A percentile compares a stretch with the other conserved stretches of the same genome.
Evolutionary conservation across 2,329 filamentous ascomycete genomes (phyloP).

Genomic region (Claviceps maximensis): DNA sequence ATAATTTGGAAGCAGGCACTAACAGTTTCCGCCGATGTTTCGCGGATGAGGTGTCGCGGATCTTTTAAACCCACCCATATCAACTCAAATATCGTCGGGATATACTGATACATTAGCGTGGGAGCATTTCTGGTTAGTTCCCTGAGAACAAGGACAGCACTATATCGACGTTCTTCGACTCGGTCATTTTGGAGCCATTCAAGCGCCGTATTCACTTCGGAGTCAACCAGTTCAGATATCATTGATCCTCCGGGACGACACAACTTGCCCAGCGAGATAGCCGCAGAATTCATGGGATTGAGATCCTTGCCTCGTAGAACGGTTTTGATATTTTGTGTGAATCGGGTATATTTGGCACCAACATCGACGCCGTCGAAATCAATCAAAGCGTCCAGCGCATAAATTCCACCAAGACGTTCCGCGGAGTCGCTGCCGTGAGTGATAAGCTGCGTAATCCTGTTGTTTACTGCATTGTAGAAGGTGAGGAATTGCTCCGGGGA

Average conservation of each 20-base stretch:
- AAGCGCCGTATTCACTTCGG: constrained; percentile 88
- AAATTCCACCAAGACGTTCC: constrained; percentile 82
- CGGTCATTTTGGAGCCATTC: constrained; percentile 96
- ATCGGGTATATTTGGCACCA: constrained; percentile 85
- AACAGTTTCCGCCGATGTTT: constrained; percentile 83
- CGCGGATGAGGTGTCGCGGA: constrained; percentile 77
- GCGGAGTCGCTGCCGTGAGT: constrained; percentile 74
- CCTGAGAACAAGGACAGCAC: constrained; percentile 78
- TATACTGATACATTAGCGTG: constrained; percentile 89
- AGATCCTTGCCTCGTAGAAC: constrained; percentile 86
- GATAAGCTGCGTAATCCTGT: constrained; percentile 51
- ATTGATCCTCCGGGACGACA: constrained; percentile 86
- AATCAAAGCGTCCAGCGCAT: constrained; percentile 83
- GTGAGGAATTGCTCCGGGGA: constrained; percentile 60
- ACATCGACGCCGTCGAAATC: constrained; percentile 94
- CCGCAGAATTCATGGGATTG: constrained; percentile 79
- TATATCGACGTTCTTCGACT: constrained; percentile 85
- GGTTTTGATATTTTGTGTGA: constrained; percentile 77
- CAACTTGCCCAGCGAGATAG: constrained; percentile 76
- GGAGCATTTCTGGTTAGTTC: constrained; percentile 88
- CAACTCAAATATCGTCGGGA: constrained; percentile 87
- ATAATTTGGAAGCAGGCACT: constrained; percentile 95
- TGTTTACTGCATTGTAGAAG: constrained; percentile 44
- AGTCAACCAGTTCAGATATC: constrained; percentile 90
- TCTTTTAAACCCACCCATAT: constrained; percentile 93